phyloP scores from a whole-genome alignment of 768 basidiomycete genomes.

The Termitomyces eurrhizus region DNA sequence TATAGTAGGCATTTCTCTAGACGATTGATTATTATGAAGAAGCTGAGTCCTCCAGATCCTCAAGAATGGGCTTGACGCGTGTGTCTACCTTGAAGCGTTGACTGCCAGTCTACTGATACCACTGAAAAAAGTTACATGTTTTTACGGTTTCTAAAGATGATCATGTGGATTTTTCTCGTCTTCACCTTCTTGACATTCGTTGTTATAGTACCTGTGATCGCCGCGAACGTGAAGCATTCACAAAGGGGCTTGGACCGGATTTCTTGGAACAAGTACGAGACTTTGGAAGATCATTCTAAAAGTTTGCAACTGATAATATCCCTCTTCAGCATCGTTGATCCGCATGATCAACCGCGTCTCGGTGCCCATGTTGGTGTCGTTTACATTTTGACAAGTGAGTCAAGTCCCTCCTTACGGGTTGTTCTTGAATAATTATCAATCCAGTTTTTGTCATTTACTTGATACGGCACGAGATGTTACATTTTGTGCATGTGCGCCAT shows the following conservation, averaged over 20 bases:
- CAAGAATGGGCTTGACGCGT: slow-evolving; percentile 4
- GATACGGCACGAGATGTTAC: slow-evolving; percentile 53
- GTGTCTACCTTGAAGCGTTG: neutral
- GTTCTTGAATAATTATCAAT: neutral
- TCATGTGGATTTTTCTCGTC: slow-evolving; percentile 52
- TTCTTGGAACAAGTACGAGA: slow-evolving; percentile 49
- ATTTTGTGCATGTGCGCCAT: slow-evolving; percentile 53
- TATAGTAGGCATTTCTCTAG: neutral
- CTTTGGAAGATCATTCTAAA: too few relatives aligned
- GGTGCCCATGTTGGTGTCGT: slow-evolving; percentile 55
- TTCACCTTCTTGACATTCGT: slow-evolving; percentile 58
- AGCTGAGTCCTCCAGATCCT: neutral
- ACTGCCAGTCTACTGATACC: neutral
- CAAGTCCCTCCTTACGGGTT: slow-evolving; percentile 1
- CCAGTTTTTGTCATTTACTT: slow-evolving; percentile 58
- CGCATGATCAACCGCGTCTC: slow-evolving; percentile 38
- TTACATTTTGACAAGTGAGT: slow-evolving; percentile 46
- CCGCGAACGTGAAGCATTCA: slow-evolving; percentile 34
- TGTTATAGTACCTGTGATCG: slow-evolving; percentile 57
- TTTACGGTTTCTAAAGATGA: slow-evolving; percentile 57
- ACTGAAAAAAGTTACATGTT: slow-evolving; percentile 42
- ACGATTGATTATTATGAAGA: neutral
- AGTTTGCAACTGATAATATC: neutral
- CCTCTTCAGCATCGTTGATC: slow-evolving; percentile 28
- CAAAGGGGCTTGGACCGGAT: slow-evolving; percentile 37